These are phyloP conservation scores for Metschnikowia hibisci DNA, from an alignment of 805 yeast species.

Conservation along the genomic window DNA sequence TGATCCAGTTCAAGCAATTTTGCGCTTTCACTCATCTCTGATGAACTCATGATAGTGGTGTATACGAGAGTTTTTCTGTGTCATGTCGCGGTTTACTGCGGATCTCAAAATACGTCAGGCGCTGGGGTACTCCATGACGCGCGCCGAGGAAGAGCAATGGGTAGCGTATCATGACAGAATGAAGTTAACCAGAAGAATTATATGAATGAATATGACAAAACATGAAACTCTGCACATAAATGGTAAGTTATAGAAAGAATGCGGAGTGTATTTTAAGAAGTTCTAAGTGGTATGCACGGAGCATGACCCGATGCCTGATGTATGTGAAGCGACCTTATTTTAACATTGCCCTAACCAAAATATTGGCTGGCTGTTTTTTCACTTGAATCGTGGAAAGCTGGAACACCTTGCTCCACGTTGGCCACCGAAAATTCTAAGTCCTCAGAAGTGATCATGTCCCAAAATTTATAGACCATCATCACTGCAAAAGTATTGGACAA, in stretches of 20 bases:
- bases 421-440: conserved; percentile 88
- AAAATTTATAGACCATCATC: conserved; percentile 94
- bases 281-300: too few species aligned
- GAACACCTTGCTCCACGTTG: conserved; percentile 36
- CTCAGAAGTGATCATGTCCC: conserved; percentile 95
- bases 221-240: too few species aligned
- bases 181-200: too few species aligned
- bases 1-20: conserved; percentile 32
- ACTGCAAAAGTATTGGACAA: conserved; percentile 73
- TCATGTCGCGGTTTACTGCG: conserved; percentile 1
- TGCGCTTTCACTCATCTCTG: conserved; percentile 11
- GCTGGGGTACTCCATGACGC: conserved; percentile 1
- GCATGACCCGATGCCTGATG: too few species aligned
- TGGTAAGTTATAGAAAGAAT: too few species aligned
- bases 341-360: conserved; percentile 5
- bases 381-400: conserved; percentile 27
- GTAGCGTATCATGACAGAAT: too few species aligned
- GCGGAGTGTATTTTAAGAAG: too few species aligned
- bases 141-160: background rate
- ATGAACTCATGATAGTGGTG: conserved; percentile 1
- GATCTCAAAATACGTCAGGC: background rate
- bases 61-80: background rate
- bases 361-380: conserved; percentile 27
- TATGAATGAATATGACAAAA: too few species aligned
- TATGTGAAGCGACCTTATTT: too few species aligned